Base-by-base conservation (phyloP, 495 filamentous ascomycete genomes). In the Xylaria intraflava region DNA sequence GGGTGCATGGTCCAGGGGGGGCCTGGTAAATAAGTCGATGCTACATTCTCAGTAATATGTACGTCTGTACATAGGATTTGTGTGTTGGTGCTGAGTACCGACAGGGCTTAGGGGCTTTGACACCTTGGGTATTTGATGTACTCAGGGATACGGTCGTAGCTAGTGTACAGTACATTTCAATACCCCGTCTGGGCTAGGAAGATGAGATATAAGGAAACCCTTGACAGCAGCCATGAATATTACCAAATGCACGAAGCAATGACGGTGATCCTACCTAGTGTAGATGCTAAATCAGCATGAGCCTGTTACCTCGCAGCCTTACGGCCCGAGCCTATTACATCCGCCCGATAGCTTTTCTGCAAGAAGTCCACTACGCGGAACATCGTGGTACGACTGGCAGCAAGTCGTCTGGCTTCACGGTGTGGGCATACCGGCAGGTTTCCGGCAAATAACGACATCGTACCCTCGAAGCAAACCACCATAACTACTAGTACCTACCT, bases 51-150 rank as follows among this genome's bases (percentile, higher is more conserved):
- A n/a, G n/a, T n/a, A n/a, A n/a, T n/a, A n/a, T n/a, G n/a, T n/a
- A n/a, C n/a, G 49, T 47, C 59, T 53, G 49, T 46, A 46, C 27
- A 6, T n/a, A 46, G n/a, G 55, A 53, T 55, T 58, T 39, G 55
- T 49, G 40, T 24, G 51, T 26, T 46, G 51, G 51, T 44, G 17
- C 51, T 53, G 51, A 36, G 51, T 43, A 60, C 62, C 31, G 60
- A 57, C 63, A 66, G 63, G 63, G 61, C 61, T 63, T 61, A 61
- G 53, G 53, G 62, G 55, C 55, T 61, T 49, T 42, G 43, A 16
- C 19, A 19, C 42, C 26, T 27, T 40, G 27, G n/a, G 14, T 41
- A 49, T 45, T 24, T 30, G 17, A 38, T 24, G n/a, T 33, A 48
- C 36, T 33, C 27, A 49, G 45, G 27, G 19, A 42, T 42, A n/a